Base-by-base conservation (phyloP, 2,329 filamentous ascomycete species). In the Phyllosticta paracitricarpa region DNA sequence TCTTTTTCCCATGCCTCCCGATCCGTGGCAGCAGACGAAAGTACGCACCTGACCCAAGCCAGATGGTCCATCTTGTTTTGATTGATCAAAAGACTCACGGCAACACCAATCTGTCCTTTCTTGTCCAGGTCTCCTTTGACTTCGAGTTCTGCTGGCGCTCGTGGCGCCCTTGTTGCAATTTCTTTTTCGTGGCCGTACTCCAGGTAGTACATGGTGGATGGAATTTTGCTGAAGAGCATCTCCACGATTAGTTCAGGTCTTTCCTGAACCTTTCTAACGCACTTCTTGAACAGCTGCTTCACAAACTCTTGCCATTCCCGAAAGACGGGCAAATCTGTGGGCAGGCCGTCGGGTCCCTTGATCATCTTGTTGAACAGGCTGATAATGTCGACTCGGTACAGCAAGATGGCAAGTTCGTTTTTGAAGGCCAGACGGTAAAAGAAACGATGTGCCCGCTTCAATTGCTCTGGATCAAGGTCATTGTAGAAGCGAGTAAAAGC, bases 361-460 rank as follows among this genome's bases (percentile, higher is more conserved):
- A 97, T 88, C 85, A 99, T 92, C 69, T 85, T 88, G 71, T 96
- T 86, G 57, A 99, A 86, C 1, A 97, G 80, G 53, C 89, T 85
- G 55, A 99, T 84, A 40, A 97, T 96, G 71, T 97, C 94, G 4
- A 96, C 84, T 9, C 93, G 85, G 75, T 91, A 97, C 1, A 99
- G 80, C 77, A 97, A 84, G 24, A 97, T 87, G 61, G 86, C 87
- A 78, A 94, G 86, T 55, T 97, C 90, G 73, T 96, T 89, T 76
- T 97, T 99, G 79, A 97, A 97, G 0, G 91, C 91, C 10, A 96
- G 81, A 0, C 93, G 87, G 70, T 97, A 95, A 69, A 99, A 92
- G 73, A 93, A 99, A 6, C 94, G 88, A 75, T 97, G 94, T 12
- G 88, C 88, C 5, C 94, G 86, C 77, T 97, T 97, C 48, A 97